phyloP scores from a whole-genome alignment of 2,329 filamentous ascomycete genomes.

The Xylaria sp. region DNA sequence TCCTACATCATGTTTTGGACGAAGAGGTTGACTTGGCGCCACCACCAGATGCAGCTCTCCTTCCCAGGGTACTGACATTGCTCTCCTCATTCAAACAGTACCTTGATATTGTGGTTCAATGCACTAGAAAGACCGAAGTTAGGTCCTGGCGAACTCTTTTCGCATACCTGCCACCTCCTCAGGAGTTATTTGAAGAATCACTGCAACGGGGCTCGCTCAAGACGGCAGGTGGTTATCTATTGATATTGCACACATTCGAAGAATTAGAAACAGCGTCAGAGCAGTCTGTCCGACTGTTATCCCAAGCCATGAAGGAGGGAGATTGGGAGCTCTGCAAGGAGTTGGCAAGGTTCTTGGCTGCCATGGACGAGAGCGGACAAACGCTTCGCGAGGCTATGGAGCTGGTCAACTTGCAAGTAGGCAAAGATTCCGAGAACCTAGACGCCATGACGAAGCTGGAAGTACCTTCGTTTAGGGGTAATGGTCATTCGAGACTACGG shows the following conservation, averaged over 20 bases:
- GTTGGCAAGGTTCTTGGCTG: constrained; percentile 90
- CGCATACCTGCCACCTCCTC: constrained; percentile 84
- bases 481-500: constrained; percentile 33
- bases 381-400: constrained; percentile 76
- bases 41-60: constrained; percentile 65
- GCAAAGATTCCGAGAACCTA: constrained; percentile 42
- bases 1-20: constrained; percentile 91
- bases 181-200: constrained; percentile 92
- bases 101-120: constrained; percentile 94
- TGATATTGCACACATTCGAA: constrained; percentile 85
- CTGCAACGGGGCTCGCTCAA: constrained; percentile 84
- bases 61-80: constrained; percentile 68
- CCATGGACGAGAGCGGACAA: constrained; percentile 84
- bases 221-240: constrained; percentile 94
- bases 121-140: constrained; percentile 95
- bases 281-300: constrained; percentile 81
- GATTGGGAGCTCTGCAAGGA: constrained; percentile 98
- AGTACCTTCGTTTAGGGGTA: constrained; percentile 40
- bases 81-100: constrained; percentile 81
- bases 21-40: constrained; percentile 83
- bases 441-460: constrained; percentile 43
- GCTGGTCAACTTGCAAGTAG: constrained; percentile 56
- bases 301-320: constrained; percentile 78
- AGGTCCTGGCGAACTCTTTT: constrained; percentile 95
- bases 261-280: constrained; percentile 72